phyloP scores from a whole-genome alignment of 768 basidiomycete genomes.

The Boletus reticuloceps region DNA sequence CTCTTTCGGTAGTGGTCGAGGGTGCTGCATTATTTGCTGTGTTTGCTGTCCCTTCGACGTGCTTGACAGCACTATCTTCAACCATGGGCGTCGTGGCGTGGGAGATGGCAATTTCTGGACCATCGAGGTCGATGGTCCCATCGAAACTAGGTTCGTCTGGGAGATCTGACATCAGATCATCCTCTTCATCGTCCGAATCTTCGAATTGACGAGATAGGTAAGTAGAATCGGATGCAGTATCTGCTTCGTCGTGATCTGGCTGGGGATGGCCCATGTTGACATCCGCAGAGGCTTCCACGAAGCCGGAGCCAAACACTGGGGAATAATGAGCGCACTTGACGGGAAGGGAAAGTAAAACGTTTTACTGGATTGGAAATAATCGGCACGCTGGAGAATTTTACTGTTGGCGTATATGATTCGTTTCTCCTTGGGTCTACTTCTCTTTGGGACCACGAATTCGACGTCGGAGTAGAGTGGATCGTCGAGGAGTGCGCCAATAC shows the following conservation, averaged over 20 bases:
- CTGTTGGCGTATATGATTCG: conserved; percentile 65
- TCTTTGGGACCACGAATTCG: conserved; percentile 67
- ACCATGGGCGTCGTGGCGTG: neutral
- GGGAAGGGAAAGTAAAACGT: neutral
- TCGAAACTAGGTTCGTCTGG: conserved; percentile 34
- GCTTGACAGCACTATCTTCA: conserved; percentile 5
- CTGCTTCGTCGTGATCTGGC: conserved; percentile 35
- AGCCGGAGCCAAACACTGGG: conserved; percentile 72
- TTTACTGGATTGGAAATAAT: conserved; percentile 77
- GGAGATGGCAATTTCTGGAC: conserved; percentile 4
- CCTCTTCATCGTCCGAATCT: conserved; percentile 55
- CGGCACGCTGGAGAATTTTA: conserved; percentile 63
- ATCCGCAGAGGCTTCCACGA: conserved; percentile 53
- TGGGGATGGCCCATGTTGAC: conserved; percentile 23
- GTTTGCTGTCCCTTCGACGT: conserved; percentile 2
- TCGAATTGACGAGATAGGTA: conserved; percentile 35
- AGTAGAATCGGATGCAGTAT: conserved; percentile 51
- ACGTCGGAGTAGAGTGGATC: conserved; percentile 86
- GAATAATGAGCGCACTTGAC: neutral
- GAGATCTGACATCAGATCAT: conserved; percentile 38
- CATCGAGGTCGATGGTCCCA: conserved; percentile 23
- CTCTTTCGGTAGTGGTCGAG: neutral
- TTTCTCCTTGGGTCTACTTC: conserved; percentile 35
- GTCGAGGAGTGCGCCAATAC: conserved; percentile 72
- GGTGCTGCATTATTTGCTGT: too few species aligned